Conservation (phyloP, 257 asterid genomes). For the Nicotiana noctiflora region DNA sequence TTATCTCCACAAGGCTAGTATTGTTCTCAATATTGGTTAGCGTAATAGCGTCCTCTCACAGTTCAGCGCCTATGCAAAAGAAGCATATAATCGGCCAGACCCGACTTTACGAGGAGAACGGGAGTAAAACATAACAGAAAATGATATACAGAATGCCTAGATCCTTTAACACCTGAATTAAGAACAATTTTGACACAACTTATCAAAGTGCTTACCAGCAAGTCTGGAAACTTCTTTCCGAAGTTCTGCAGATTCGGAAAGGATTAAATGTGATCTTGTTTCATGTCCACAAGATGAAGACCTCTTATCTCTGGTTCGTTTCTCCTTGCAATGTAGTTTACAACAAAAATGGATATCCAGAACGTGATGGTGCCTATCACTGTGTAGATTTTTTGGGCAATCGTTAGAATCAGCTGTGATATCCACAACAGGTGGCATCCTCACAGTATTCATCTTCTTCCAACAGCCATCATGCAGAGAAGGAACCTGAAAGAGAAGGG, state of each 20-base stretch:
- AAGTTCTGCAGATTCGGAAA: conserved; percentile 4
- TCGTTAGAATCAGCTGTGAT: conserved; percentile 27
- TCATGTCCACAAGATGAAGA: conserved; percentile 18
- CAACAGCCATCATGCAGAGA: conserved; percentile 26
- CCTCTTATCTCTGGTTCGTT: conserved; percentile 23
- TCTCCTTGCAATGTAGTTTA: conserved; percentile 15
- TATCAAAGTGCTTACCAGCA: conserved; percentile 13
- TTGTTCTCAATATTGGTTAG: too few relatives aligned
- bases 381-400: conserved; percentile 17
- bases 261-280: conserved; percentile 16
- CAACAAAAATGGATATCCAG: conserved; percentile 10
- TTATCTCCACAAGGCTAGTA: too few relatives aligned
- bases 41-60: too few relatives aligned
- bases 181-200: not conserved
- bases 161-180: not conserved
- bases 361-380: not conserved
- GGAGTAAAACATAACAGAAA: too few relatives aligned
- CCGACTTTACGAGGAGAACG: too few relatives aligned
- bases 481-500: conserved; percentile 15
- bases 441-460: conserved; percentile 27
- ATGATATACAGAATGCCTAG: too few relatives aligned
- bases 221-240: conserved; percentile 13
- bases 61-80: too few relatives aligned
- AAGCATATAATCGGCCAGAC: too few relatives aligned
- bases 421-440: conserved; percentile 19